These are phyloP conservation scores for Thelephora aurantiotincta DNA, from an alignment of 768 basidiomycete genomes.

Conservation along the genomic window DNA sequence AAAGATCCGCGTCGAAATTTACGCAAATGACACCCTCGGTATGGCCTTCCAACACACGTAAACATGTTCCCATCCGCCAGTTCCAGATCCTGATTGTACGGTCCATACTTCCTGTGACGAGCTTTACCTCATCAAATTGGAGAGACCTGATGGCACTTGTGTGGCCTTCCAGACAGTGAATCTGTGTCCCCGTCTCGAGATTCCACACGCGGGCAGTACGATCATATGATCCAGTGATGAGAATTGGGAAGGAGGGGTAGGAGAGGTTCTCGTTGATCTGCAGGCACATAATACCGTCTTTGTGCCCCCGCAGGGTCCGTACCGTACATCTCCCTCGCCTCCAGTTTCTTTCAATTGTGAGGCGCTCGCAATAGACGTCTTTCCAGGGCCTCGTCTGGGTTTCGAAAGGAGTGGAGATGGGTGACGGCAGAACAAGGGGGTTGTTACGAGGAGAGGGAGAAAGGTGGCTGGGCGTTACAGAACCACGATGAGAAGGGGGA, in stretches of 20 bases:
- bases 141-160: constrained; percentile 82
- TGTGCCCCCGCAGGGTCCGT: constrained; percentile 81
- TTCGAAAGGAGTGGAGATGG: constrained; percentile 6
- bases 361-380: constrained; percentile 93
- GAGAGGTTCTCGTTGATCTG: constrained; percentile 81
- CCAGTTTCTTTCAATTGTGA: constrained; percentile 95
- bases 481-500: constrained; percentile 4
- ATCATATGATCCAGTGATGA: constrained; percentile 97
- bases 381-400: constrained; percentile 88
- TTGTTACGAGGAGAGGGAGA: constrained; percentile 8
- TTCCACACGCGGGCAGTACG: constrained; percentile 94
- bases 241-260: constrained; percentile 79
- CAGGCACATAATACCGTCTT: constrained; percentile 93
- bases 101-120: constrained; percentile 97
- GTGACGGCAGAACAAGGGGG: constrained; percentile 12
- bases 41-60: constrained; percentile 82
- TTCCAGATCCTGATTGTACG: constrained; percentile 92
- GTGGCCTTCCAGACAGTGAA: constrained; percentile 80
- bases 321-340: constrained; percentile 80
- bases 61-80: constrained; percentile 81
- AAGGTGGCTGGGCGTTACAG: constrained; percentile 3
- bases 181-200: constrained; percentile 75
- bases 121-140: constrained; percentile 90
- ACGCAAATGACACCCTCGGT: constrained; percentile 85
- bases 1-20: constrained; percentile 80